phyloP scores from a whole-genome alignment of 177 flowering plant genomes.

The Vitis hybrid region DNA sequence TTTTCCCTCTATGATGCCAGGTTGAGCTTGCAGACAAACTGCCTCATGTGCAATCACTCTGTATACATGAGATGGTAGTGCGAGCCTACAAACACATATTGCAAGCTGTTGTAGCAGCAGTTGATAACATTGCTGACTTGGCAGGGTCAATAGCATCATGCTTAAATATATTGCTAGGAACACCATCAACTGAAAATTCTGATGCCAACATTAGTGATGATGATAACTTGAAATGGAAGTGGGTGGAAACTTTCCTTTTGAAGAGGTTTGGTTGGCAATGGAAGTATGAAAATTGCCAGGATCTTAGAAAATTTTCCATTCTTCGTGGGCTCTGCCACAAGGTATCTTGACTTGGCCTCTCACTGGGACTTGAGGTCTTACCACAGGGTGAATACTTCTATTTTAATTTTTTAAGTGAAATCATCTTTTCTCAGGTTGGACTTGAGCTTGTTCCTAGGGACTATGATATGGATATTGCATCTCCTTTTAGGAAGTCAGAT shows the following conservation, averaged over 20 bases:
- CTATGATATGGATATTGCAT: slow-evolving; percentile 71
- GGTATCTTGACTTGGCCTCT: slow-evolving; percentile 30
- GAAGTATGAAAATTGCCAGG: slow-evolving; percentile 46
- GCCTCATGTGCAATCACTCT: slow-evolving; percentile 93
- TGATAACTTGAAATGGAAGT: slow-evolving; percentile 63
- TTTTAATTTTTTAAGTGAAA: not conserved
- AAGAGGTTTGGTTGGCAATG: slow-evolving; percentile 81
- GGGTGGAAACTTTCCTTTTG: slow-evolving; percentile 76
- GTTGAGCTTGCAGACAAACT: slow-evolving; percentile 95
- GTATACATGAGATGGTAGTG: slow-evolving; percentile 90
- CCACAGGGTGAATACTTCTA: slow-evolving; percentile 2
- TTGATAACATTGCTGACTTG: slow-evolving; percentile 48
- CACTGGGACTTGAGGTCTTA: slow-evolving; percentile 1
- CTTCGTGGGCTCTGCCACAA: slow-evolving; percentile 94
- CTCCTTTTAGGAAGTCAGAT: slow-evolving; percentile 70
- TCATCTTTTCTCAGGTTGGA: slow-evolving; percentile 61
- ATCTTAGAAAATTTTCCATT: slow-evolving; percentile 72
- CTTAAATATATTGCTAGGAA: slow-evolving; percentile 77
- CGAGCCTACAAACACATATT: slow-evolving; percentile 89
- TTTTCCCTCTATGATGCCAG: slow-evolving; percentile 30
- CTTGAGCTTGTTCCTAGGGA: slow-evolving; percentile 91
- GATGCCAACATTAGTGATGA: slow-evolving; percentile 36
- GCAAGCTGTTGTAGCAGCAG: slow-evolving; percentile 82
- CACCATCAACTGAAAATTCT: slow-evolving; percentile 39
- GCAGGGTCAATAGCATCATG: slow-evolving; percentile 71